Percentiles rank a stretch among this genome's conserved stretches.
phyloP scores from a whole-genome alignment of 2,329 filamentous ascomycete species.

The Sclerotinia glacialis region DNA sequence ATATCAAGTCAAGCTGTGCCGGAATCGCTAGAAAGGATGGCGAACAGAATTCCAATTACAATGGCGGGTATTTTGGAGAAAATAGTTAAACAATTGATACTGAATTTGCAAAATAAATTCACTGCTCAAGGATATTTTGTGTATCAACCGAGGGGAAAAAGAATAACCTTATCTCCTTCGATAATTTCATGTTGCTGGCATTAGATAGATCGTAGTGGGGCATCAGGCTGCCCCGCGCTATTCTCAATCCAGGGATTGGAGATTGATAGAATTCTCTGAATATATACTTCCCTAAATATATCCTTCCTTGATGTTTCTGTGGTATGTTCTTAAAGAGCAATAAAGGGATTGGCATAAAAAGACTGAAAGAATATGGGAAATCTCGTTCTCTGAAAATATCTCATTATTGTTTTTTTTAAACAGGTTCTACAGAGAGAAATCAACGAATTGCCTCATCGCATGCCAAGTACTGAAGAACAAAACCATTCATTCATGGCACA shows the following conservation, averaged over 20 bases:
- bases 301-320: too few relatives aligned
- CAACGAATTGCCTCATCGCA: constrained; percentile 9
- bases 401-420: constrained; percentile 9
- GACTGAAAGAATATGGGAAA: not conserved
- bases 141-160: not conserved
- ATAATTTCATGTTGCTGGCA: not conserved
- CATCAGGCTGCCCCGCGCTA: constrained; percentile 18
- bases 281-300: too few relatives aligned
- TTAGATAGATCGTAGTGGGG: constrained; percentile 10
- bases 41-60: not conserved
- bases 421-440: constrained; percentile 1
- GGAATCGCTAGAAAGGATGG: not conserved
- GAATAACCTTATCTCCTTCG: constrained; percentile 9
- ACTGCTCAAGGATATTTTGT: not conserved
- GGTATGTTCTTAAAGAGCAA: too few relatives aligned
- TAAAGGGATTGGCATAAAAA: too few relatives aligned
- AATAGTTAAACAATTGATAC: not conserved
- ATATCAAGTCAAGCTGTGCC: constrained; percentile 4
- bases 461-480: constrained; percentile 8
- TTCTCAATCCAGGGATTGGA: not conserved
- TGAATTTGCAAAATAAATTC: not conserved
- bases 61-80: constrained; percentile 1
- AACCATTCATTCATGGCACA: constrained; percentile 19
- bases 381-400: not conserved
- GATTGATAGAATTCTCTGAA: not conserved